Evolutionary conservation across 2,329 filamentous ascomycete genomes (phyloP), one percentile per base, ranked within the genome.

Genomic region (Magnaporthiopsis poae): DNA sequence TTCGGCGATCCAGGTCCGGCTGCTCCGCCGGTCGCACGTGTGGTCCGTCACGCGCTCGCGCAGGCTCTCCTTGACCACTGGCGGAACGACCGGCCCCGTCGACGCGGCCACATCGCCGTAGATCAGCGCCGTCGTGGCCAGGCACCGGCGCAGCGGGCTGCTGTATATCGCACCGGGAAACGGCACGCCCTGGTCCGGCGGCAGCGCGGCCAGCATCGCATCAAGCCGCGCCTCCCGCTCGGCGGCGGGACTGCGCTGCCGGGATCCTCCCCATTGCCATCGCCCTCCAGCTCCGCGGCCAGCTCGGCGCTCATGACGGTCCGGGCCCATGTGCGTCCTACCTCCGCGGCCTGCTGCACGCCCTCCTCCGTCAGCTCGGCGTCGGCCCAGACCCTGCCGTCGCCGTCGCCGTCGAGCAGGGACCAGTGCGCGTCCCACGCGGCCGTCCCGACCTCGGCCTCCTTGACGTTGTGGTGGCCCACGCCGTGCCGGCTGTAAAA

Each of bases 11-110:
- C 77, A 81, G 0, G 79, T 76, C 61, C 77, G 78, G 9, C 76
- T 73, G 64, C 80, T 80, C 21, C 86, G 79, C 21, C 82, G 79
- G 72, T 89, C 86, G 72, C 86, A 89, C 0, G 85, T 88, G 72
- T 88, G 86, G 66, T 82, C 78, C 11, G 83, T 86, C 67, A 86
- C 80, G 2, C 83, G 81, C 73, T 89, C 86, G 27, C 87, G 79
- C 18, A 88, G 77, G 5, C 81, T 72, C 67, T 88, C 86, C 72
- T 86, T 87, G 71, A 89, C 74, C 1, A 80, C 75, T 0, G 85
- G 84, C 15, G 70, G 66, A 75, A 70, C 8, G 87, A 73, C 0
- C 77, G 77, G 0, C 72, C 72, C 71, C 12, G 18, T 27, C 18
- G 31, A 21, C 18, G 61, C 29, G 9, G 27, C 27, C 61, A 35